Evolutionary conservation across 2,329 filamentous ascomycete species (phyloP).

Genomic region (Colletotrichum acutatum): DNA sequence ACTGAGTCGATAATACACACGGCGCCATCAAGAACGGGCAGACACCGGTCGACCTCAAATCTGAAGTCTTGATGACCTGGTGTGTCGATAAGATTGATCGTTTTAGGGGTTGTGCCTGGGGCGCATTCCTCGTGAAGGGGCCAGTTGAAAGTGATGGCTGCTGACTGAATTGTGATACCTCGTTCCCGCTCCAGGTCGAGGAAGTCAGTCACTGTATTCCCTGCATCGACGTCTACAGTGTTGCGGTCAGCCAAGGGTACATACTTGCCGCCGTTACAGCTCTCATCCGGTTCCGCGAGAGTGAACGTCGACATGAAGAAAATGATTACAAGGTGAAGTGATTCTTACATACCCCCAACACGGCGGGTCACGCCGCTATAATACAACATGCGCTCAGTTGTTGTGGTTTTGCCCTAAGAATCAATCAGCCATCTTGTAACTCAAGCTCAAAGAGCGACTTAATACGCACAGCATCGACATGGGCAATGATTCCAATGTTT

Average conservation of each 20-base stretch:
- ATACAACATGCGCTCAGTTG: slow-evolving; percentile 98
- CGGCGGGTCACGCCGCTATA: slow-evolving; percentile 91
- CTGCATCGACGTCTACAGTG: slow-evolving; percentile 84
- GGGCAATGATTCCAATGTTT: slow-evolving; percentile 98
- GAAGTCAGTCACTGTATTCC: slow-evolving; percentile 97
- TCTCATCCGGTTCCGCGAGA: not conserved
- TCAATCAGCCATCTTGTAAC: slow-evolving; percentile 31
- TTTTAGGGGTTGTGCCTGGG: slow-evolving; percentile 64
- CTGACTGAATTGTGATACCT: slow-evolving; percentile 97
- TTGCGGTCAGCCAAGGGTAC: not conserved
- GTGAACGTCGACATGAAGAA: not conserved
- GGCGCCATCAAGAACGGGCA: slow-evolving; percentile 88
- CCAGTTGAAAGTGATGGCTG: slow-evolving; percentile 96
- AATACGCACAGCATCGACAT: slow-evolving; percentile 84
- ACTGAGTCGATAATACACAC: slow-evolving; percentile 95
- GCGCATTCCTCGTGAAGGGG: slow-evolving; percentile 66
- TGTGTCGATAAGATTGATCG: slow-evolving; percentile 93
- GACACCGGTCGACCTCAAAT: slow-evolving; percentile 92
- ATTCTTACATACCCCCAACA: slow-evolving; percentile 71
- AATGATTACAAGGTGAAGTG: not conserved
- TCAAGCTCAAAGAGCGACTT: not conserved
- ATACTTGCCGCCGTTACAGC: not conserved
- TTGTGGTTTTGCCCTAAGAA: slow-evolving; percentile 88
- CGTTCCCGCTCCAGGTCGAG: slow-evolving; percentile 90
- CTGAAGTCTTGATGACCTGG: slow-evolving; percentile 98